Evolutionary conservation across 2,329 filamentous ascomycete species (phyloP).

Genomic region (Alternaria conjuncta): DNA sequence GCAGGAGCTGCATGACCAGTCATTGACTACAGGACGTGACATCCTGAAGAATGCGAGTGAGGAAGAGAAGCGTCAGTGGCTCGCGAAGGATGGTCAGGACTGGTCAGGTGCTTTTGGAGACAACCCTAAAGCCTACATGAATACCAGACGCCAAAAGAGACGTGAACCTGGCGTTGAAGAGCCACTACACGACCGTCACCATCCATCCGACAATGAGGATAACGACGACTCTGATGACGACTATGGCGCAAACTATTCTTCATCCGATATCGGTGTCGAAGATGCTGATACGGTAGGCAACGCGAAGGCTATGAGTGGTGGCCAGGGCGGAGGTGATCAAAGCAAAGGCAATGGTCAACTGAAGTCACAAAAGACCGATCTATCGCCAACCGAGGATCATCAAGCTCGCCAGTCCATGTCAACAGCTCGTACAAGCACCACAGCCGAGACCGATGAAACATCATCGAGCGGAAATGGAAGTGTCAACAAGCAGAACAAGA

Average conservation of each 20-base stretch:
- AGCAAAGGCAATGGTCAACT: constrained; percentile 25
- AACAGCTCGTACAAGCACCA: constrained; percentile 38
- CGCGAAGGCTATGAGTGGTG: constrained; percentile 30
- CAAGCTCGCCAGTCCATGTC: constrained; percentile 32
- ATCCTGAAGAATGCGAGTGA: constrained; percentile 75
- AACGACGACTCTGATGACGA: constrained; percentile 49
- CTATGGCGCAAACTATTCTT: constrained; percentile 47
- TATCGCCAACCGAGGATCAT: constrained; percentile 28
- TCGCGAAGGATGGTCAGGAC: constrained; percentile 79
- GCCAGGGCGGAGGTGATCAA: constrained; percentile 17
- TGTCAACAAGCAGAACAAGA: constrained; percentile 71
- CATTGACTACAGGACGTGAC: constrained; percentile 79
- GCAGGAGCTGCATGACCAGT: constrained; percentile 80
- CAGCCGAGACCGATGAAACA: constrained; percentile 19
- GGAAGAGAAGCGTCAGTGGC: constrained; percentile 78
- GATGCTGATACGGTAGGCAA: constrained; percentile 55
- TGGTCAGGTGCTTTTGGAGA: constrained; percentile 87
- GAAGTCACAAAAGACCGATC: constrained; percentile 36
- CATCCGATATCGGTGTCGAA: constrained; percentile 64
- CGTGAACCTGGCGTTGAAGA: constrained; percentile 63
- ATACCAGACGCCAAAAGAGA: constrained; percentile 59
- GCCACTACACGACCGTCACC: constrained; percentile 60
- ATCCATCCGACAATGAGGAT: constrained; percentile 53
- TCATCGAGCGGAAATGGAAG: constrained; percentile 64
- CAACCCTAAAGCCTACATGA: constrained; percentile 69